Percentiles rank a stretch among this genome's conserved stretches.
These are phyloP conservation scores for Vanrija humicola DNA, from an alignment of 1,284 basidiomycete species.

Conservation along the genomic window DNA sequence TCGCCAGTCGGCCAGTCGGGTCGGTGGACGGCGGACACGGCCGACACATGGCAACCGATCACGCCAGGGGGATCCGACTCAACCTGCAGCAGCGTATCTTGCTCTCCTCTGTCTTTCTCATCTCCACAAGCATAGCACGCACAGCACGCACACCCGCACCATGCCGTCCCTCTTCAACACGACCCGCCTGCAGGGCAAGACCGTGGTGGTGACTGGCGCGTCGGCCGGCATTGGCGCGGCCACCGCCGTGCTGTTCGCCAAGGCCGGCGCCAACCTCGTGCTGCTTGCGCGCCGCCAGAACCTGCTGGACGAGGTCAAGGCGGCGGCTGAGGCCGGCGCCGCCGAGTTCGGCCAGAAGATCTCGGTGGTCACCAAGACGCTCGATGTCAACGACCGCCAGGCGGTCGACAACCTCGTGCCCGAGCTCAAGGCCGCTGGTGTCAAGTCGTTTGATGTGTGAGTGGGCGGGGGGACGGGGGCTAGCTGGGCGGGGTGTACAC, in stretches of 20 bases:
- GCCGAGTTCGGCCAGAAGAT: conserved; percentile 2
- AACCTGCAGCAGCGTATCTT: not conserved
- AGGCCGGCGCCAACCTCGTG: conserved; percentile 60
- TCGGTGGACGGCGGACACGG: not conserved
- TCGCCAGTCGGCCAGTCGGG: conserved; percentile 1
- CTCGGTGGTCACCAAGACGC: conserved; percentile 5
- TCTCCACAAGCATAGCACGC: not conserved
- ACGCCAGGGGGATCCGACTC: too few species aligned
- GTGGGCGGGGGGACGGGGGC: not conserved
- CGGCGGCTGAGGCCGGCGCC: conserved; percentile 2
- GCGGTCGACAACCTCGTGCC: conserved; percentile 13
- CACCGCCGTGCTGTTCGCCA: conserved; percentile 53
- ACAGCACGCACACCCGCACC: not conserved
- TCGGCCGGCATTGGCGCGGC: conserved; percentile 48
- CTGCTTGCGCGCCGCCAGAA: conserved; percentile 57
- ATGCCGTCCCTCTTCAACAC: conserved; percentile 22
- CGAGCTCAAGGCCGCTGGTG: conserved; percentile 9
- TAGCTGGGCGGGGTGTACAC: not conserved
- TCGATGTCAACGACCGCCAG: conserved; percentile 20
- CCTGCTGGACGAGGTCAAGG: conserved; percentile 56
- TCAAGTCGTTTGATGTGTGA: conserved; percentile 15
- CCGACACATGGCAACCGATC: not conserved
- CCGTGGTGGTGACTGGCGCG: conserved; percentile 46
- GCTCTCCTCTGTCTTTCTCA: not conserved
- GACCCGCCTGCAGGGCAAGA: conserved; percentile 20